Conservation (phyloP, 208 protist species). For the Histomonas meleagridis region DNA sequence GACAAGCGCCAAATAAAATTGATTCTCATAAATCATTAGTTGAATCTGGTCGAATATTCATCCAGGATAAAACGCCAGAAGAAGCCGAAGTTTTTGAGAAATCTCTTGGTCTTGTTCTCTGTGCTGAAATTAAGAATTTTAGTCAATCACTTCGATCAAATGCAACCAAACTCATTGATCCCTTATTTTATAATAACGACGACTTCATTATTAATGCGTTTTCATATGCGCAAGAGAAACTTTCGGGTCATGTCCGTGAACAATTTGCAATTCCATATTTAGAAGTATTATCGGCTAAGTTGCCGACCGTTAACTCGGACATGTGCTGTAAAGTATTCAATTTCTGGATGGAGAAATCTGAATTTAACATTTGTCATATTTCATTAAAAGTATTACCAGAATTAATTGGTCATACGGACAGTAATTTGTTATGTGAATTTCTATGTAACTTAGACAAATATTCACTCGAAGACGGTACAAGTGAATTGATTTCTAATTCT, state of each 20-base stretch:
- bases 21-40: neutral
- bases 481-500: too few species aligned
- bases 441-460: too few species aligned
- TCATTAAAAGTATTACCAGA: too few species aligned
- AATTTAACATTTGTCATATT: too few species aligned
- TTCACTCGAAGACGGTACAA: too few species aligned
- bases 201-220: neutral
- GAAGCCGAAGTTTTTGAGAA: neutral
- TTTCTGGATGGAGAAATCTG: neutral
- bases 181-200: neutral
- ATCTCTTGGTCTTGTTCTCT: neutral
- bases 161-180: neutral
- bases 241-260: neutral
- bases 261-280: too few species aligned
- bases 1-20: neutral
- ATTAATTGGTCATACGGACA: too few species aligned
- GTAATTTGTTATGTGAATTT: too few species aligned
- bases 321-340: neutral
- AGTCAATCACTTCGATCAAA: neutral
- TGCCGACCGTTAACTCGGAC: too few species aligned
- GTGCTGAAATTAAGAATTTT: neutral
- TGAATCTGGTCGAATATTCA: neutral
- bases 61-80: neutral
- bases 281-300: too few species aligned
- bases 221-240: neutral